Conservation (phyloP, 169 alveolate species). For the Miamiensis avidus region DNA sequence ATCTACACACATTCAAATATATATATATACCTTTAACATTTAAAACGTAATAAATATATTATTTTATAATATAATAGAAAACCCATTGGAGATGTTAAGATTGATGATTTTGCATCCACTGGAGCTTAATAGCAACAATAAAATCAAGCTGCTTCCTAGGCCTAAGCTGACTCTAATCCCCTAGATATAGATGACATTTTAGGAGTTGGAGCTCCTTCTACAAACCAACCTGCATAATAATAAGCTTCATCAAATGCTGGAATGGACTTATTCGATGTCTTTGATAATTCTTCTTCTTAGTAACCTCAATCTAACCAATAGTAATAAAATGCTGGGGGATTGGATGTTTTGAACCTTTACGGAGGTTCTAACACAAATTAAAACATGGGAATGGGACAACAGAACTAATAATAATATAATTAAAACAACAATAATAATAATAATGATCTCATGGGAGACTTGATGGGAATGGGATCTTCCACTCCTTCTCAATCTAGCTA, state of each 20-base stretch:
- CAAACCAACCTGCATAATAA: neutral
- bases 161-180: neutral
- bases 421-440: constrained; percentile 6
- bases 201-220: neutral
- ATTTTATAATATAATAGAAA: constrained; percentile 18
- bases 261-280: neutral
- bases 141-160: neutral
- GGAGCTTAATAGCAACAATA: constrained; percentile 5
- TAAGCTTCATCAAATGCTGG: neutral
- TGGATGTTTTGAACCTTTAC: constrained; percentile 25
- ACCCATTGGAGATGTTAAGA: constrained; percentile 46
- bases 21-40: too few relatives aligned
- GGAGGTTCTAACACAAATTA: neutral
- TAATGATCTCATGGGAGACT: constrained; percentile 15
- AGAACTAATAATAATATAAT: neutral
- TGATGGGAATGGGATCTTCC: neutral
- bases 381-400: neutral
- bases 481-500: neutral
- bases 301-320: neutral
- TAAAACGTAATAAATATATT: too few relatives aligned
- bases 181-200: constrained; percentile 19
- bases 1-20: too few relatives aligned
- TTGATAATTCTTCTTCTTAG: neutral
- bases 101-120: constrained; percentile 19
- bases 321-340: constrained; percentile 4